These are phyloP conservation scores for Aureobasidium sp. DNA, from an alignment of 2,329 filamentous ascomycete species.

Conservation along the genomic window DNA sequence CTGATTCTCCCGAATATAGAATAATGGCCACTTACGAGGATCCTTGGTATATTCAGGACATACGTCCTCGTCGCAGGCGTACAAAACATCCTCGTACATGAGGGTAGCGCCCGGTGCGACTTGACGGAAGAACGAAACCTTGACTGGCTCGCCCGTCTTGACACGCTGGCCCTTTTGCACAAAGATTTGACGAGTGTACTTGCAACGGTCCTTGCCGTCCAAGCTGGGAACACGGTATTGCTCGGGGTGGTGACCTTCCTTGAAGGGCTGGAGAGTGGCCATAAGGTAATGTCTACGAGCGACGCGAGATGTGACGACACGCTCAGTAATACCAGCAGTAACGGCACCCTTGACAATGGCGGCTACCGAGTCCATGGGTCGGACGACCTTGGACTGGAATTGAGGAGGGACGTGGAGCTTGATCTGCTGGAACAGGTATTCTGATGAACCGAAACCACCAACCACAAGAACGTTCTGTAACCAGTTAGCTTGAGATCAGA, in stretches of 20 bases:
- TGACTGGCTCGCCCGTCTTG: conserved; percentile 98
- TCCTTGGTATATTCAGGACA: conserved; percentile 99
- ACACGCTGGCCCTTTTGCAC: conserved; percentile 98
- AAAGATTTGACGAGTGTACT: conserved; percentile 97
- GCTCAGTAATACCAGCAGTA: conserved; percentile 93
- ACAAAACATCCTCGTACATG: conserved; percentile 98
- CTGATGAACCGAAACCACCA: conserved; percentile 94
- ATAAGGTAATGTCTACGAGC: conserved; percentile 97
- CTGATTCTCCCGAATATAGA: background rate
- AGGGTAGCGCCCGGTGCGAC: conserved; percentile 93
- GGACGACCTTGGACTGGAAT: conserved; percentile 96
- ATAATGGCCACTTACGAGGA: conserved; percentile 65
- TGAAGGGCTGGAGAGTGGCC: conserved; percentile 97
- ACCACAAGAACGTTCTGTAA: conserved; percentile 82
- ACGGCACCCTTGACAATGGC: conserved; percentile 98
- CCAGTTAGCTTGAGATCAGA: conserved; percentile 21
- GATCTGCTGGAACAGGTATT: conserved; percentile 99
- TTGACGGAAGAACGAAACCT: conserved; percentile 97
- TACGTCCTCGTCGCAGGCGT: conserved; percentile 95
- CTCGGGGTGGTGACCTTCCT: conserved; percentile 96
- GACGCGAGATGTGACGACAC: conserved; percentile 93
- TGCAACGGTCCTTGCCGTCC: conserved; percentile 96
- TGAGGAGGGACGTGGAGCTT: conserved; percentile 96
- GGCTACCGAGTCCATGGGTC: conserved; percentile 97
- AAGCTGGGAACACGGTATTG: conserved; percentile 94